Base-by-base conservation (phyloP, 805 yeast genomes). In the Brettanomyces naardenensis region DNA sequence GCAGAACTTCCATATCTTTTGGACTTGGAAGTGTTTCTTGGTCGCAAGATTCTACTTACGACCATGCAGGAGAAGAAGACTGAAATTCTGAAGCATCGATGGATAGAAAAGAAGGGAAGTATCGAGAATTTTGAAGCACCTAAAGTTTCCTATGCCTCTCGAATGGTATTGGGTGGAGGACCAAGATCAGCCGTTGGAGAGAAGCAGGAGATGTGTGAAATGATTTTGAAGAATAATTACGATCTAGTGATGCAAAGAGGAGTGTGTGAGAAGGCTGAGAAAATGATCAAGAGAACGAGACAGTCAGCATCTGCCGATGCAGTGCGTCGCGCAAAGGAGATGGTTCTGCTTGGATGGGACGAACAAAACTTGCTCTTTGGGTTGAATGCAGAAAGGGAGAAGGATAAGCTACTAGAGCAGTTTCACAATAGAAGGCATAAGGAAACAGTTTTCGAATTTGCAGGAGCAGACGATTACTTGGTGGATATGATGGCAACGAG, bases 381-480 rank as follows among this genome's bases (percentile, higher is more conserved):
- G 18, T 70, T 73, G 22, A 86, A 86, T 52, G 56, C 70, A 38
- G 95, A 85, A 48, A 70, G 69, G 45, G 92, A 83, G 48, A 85
- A 84, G 54, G 69, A 81, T 19, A 70, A 61, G 30, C 80, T 92
- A 51, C 68, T 92, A 46, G 83, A 76, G 4, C 77, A 78, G 49
- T 64, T 92, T 43, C 75, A 76, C 42, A 72, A 84, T 47, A 69
- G 96, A 54, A 58, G 66, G 31, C 66, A 76, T 36, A 81, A 85
- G 51, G 97, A 92, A 56, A 92, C 98, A 0, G 97, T 92, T 3
- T 92, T 92, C 56, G 99, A 92, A 59, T 82, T 88, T 59, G 74
- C 78, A 43, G 75, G 79, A 51, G 71, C 68, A 36, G 85, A 79
- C 46, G 80, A 80, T 45, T 73, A 78, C 35, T 68, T 87, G 54